Percentiles rank a stretch among this genome's conserved stretches.
These are phyloP conservation scores for Ulota crispa DNA, from an alignment of 225 moss, liverwort and hornwort species.

Conservation along the genomic window DNA sequence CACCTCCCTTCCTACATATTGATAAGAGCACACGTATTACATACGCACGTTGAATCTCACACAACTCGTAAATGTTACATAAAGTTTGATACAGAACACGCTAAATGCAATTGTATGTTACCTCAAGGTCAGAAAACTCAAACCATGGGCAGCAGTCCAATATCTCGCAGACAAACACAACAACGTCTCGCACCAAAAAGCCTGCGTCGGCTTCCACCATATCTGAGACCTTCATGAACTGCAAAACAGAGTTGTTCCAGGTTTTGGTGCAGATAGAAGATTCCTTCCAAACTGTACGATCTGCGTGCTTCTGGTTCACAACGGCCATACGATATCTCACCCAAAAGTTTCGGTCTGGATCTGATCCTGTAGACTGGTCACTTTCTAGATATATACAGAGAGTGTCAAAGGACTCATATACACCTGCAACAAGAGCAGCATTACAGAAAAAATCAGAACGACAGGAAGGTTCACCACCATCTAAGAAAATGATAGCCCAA, in stretches of 20 bases:
- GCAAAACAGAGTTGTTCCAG: conserved; percentile 99
- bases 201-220: conserved; percentile 99
- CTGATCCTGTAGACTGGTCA: conserved; percentile 97
- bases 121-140: conserved; percentile 99
- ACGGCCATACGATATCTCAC: conserved; percentile 99
- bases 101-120: conserved; percentile 31
- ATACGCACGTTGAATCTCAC: neutral
- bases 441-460: conserved; percentile 24
- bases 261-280: conserved; percentile 99
- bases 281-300: conserved; percentile 99
- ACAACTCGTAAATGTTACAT: neutral
- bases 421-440: conserved; percentile 67
- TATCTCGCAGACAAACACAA: conserved; percentile 99
- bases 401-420: conserved; percentile 99
- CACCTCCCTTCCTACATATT: neutral
- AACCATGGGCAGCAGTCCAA: conserved; percentile 99
- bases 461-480: neutral
- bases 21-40: neutral
- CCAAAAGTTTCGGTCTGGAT: conserved; percentile 99
- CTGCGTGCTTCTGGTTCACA: conserved; percentile 98
- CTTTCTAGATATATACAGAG: conserved; percentile 99
- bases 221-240: conserved; percentile 99
- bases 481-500: neutral
- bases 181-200: conserved; percentile 92
- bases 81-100: neutral